phyloP scores from a whole-genome alignment of 2,329 filamentous ascomycete genomes.

The Aspergillus versicolor region DNA sequence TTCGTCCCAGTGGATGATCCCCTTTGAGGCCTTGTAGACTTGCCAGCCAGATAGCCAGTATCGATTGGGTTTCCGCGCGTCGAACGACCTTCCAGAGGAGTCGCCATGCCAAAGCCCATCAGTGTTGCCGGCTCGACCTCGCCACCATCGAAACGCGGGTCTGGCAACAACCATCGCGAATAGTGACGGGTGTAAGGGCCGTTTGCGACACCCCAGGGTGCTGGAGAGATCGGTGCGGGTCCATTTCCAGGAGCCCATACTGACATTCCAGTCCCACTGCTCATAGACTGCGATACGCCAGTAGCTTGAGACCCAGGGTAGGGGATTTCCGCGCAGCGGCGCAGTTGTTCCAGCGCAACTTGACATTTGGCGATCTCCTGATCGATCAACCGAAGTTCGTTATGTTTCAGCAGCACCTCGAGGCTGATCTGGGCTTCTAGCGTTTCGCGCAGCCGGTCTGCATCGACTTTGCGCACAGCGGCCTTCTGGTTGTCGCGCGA shows the following conservation, averaged over 20 bases:
- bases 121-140: conserved; percentile 32
- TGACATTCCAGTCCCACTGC: conserved; percentile 71
- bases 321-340: conserved; percentile 87
- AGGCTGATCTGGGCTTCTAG: conserved; percentile 86
- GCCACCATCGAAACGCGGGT: conserved; percentile 77
- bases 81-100: conserved; percentile 66
- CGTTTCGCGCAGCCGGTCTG: conserved; percentile 62
- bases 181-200: conserved; percentile 95
- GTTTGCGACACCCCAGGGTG: conserved; percentile 86
- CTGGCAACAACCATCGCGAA: conserved; percentile 89
- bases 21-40: conserved; percentile 56
- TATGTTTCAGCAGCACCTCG: conserved; percentile 90
- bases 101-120: conserved; percentile 25
- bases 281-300: conserved; percentile 65
- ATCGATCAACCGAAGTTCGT: conserved; percentile 89
- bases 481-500: conserved; percentile 19
- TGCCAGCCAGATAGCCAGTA: conserved; percentile 48
- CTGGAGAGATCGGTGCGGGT: conserved; percentile 70
- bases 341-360: conserved; percentile 86
- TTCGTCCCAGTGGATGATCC: conserved; percentile 62
- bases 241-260: conserved; percentile 62
- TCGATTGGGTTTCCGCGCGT: conserved; percentile 74
- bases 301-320: conserved; percentile 70
- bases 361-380: conserved; percentile 97
- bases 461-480: conserved; percentile 26